phyloP scores from a whole-genome alignment of 2,329 filamentous ascomycete species.

The Zymoseptoria brevis region DNA sequence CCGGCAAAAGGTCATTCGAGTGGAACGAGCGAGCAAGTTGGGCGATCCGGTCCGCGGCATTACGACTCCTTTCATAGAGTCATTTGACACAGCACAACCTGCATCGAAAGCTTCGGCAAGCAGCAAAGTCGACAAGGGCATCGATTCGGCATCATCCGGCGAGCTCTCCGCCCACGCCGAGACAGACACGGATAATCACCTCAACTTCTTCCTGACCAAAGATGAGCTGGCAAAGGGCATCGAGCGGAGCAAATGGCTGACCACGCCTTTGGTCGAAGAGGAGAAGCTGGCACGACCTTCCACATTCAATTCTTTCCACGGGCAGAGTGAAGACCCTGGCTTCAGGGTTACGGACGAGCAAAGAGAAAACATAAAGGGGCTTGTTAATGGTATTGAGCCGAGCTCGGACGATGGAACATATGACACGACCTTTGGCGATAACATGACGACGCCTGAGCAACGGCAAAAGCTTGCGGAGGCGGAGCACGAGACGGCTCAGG shows the following conservation, averaged over 20 bases:
- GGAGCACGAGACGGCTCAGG: conserved; percentile 53
- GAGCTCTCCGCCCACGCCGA: conserved; percentile 10
- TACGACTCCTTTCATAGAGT: conserved; percentile 73
- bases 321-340: neutral
- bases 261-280: conserved; percentile 3
- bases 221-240: conserved; percentile 60
- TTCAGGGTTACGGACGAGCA: neutral
- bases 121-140: neutral
- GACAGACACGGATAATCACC: conserved; percentile 35
- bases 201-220: conserved; percentile 70
- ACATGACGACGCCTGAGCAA: conserved; percentile 35
- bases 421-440: neutral
- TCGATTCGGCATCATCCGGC: conserved; percentile 3
- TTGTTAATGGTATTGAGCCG: neutral
- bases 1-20: conserved; percentile 61
- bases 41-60: conserved; percentile 76
- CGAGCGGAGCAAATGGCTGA: conserved; percentile 57
- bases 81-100: conserved; percentile 57
- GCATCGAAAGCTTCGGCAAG: conserved; percentile 12
- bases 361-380: neutral
- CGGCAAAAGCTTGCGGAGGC: conserved; percentile 27
- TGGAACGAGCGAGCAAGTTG: conserved; percentile 54
- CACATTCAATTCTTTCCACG: neutral
- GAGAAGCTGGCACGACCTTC: neutral
- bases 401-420: neutral